These are phyloP conservation scores for Umbelopsis sp. DNA, from an alignment of 371 early-diverging fungal species.

Conservation along the genomic window DNA sequence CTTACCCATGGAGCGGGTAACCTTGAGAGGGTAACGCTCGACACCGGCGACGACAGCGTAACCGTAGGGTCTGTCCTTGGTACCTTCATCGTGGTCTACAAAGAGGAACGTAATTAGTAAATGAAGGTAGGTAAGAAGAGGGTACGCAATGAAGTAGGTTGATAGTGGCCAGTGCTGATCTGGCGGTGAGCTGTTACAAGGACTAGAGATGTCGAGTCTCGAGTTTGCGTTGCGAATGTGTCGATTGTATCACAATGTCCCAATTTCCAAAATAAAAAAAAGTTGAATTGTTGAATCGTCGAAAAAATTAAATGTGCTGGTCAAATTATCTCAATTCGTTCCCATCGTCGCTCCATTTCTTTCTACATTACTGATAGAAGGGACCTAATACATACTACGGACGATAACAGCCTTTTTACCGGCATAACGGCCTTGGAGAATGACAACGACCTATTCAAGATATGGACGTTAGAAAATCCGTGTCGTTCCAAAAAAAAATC, in stretches of 20 bases:
- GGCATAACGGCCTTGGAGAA: conserved; percentile 96
- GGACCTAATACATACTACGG: conserved; percentile 69
- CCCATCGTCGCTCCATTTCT: not conserved
- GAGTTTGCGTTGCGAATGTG: too few relatives aligned
- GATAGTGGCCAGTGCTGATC: not conserved
- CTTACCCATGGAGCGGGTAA: conserved; percentile 91
- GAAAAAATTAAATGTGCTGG: not conserved
- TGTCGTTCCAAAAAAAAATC: not conserved
- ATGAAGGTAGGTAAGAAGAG: not conserved
- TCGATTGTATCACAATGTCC: not conserved
- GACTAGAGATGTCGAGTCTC: too few relatives aligned
- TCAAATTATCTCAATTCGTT: not conserved
- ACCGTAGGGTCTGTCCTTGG: conserved; percentile 91
- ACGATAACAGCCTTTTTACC: conserved; percentile 99
- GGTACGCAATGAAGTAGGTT: not conserved
- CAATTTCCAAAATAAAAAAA: not conserved
- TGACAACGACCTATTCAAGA: conserved; percentile 83
- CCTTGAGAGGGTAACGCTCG: conserved; percentile 93
- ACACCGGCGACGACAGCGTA: conserved; percentile 97
- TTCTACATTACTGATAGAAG: not conserved
- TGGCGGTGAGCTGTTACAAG: too few relatives aligned
- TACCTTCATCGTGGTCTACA: conserved; percentile 80
- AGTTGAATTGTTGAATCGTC: not conserved
- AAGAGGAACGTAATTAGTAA: conserved; percentile 8
- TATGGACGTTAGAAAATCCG: not conserved